A percentile compares a stretch with the other conserved stretches of the same genome.
Conservation (phyloP, 768 basidiomycete species). For the Paxillus rubicundulus region DNA sequence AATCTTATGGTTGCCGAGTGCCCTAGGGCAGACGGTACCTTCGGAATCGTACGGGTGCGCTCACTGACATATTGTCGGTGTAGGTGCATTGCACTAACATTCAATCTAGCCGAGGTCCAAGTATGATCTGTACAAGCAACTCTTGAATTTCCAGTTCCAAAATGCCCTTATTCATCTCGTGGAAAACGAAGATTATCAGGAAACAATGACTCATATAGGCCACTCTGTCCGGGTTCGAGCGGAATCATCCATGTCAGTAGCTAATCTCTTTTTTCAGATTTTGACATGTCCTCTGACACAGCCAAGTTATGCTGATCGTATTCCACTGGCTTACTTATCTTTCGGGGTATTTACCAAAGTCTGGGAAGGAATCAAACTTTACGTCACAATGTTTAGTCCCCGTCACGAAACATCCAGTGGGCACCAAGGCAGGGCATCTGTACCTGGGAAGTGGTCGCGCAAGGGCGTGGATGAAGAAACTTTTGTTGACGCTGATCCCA, state of each 20-base stretch:
- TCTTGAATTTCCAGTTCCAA: constrained; percentile 69
- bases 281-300: constrained; percentile 8
- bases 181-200: constrained; percentile 74
- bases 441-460: constrained; percentile 5
- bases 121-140: constrained; percentile 80
- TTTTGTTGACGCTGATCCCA: constrained; percentile 53
- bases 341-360: constrained; percentile 44
- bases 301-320: constrained; percentile 24
- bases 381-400: constrained; percentile 33
- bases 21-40: constrained; percentile 70
- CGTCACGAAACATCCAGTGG: constrained; percentile 1
- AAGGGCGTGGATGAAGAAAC: constrained; percentile 51
- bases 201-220: constrained; percentile 65
- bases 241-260: constrained; percentile 38
- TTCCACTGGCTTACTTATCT: constrained; percentile 35
- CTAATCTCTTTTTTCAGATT: not conserved
- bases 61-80: constrained; percentile 4
- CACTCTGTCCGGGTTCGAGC: constrained; percentile 57
- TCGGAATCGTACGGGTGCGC: constrained; percentile 71
- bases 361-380: constrained; percentile 54
- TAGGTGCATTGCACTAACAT: constrained; percentile 7
- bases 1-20: constrained; percentile 82
- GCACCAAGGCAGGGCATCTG: not conserved
- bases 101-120: constrained; percentile 67
- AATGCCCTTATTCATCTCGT: constrained; percentile 61